A percentile compares a stretch with the other conserved stretches of the same genome.
phyloP scores from a whole-genome alignment of 768 basidiomycete species.

The Lentinula detonsa region DNA sequence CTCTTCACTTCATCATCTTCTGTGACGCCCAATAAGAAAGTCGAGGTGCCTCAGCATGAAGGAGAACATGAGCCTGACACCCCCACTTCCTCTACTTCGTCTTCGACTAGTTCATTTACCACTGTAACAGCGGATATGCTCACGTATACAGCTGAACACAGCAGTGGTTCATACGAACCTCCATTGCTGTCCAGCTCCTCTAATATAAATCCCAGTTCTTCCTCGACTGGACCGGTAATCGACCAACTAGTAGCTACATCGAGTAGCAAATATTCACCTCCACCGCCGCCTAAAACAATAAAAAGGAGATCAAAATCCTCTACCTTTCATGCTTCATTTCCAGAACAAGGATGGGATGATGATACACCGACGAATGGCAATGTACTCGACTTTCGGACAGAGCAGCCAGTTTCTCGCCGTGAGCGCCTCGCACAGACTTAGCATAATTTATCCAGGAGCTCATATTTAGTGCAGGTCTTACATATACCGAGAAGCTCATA shows the following conservation, averaged over 20 bases:
- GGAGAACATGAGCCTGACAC: conserved; percentile 4
- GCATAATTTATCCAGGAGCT: conserved; percentile 3
- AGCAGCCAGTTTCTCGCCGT: conserved; percentile 50
- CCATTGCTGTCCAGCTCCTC: neutral
- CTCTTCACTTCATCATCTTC: neutral
- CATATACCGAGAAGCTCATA: conserved; percentile 50
- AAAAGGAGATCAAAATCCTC: neutral
- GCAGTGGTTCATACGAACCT: neutral
- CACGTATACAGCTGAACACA: neutral
- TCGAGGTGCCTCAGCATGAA: neutral
- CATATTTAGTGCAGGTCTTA: conserved; percentile 39
- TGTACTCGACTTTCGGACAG: conserved; percentile 49
- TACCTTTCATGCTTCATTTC: neutral
- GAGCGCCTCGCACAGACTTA: conserved; percentile 18
- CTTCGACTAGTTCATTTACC: conserved; percentile 13
- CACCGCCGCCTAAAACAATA: neutral
- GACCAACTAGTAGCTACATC: neutral
- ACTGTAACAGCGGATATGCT: conserved; percentile 3
- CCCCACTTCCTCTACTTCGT: conserved; percentile 1
- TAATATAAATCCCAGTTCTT: conserved; percentile 4
- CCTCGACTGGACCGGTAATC: neutral
- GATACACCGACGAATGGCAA: conserved; percentile 32
- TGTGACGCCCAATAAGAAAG: neutral
- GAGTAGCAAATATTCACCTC: neutral
- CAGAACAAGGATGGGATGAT: conserved; percentile 7